A percentile compares a stretch with the other conserved stretches of the same genome.
Conservation (phyloP, 345 rosid species). For the Eucalyptus leucophloia region DNA sequence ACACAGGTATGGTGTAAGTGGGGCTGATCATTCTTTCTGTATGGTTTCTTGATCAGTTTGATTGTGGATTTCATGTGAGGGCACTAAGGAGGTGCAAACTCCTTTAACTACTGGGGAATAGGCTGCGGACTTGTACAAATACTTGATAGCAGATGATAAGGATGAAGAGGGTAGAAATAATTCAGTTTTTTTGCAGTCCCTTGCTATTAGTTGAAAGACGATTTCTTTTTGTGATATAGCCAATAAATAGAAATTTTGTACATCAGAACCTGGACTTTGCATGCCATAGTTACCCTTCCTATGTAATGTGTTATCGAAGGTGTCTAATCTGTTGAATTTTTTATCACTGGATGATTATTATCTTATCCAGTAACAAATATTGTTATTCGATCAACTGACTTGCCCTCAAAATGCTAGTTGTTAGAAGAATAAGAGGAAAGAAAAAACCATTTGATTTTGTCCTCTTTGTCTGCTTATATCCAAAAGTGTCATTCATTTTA, state of each 20-base stretch:
- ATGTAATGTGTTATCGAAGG: background rate
- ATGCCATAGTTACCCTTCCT: background rate
- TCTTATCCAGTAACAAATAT: background rate
- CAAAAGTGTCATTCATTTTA: no score
- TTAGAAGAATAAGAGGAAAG: background rate
- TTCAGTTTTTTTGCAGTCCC: background rate
- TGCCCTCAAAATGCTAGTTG: background rate
- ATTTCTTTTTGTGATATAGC: background rate
- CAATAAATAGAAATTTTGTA: background rate
- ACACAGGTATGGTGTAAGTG: background rate
- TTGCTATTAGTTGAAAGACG: background rate
- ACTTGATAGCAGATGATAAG: background rate
- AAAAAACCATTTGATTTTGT: background rate
- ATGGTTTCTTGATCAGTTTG: background rate
- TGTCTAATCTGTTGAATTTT: background rate
- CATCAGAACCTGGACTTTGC: background rate
- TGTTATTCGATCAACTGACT: background rate
- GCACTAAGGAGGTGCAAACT: background rate
- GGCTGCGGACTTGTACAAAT: background rate
- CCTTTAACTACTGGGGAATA: background rate
- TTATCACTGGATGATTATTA: background rate
- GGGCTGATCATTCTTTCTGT: background rate
- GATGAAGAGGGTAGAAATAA: background rate
- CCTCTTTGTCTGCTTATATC: background rate
- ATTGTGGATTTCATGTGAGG: background rate